Base-by-base conservation (phyloP, 345 rosid species). In the Aquilaria malaccensis region DNA sequence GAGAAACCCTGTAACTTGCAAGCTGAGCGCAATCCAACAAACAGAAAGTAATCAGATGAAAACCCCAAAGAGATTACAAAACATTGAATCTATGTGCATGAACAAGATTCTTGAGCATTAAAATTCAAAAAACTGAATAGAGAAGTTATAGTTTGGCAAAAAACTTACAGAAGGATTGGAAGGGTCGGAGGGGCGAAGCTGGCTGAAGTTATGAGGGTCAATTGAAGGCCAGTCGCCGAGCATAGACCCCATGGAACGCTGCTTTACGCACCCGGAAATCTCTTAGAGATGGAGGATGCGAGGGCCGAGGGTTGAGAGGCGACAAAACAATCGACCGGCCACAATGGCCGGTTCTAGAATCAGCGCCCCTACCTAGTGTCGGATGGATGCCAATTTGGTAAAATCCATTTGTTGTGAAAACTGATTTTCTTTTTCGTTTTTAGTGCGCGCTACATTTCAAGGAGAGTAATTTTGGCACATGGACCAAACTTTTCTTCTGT, bases 121-220 rank as follows among this genome's bases (percentile, higher is more conserved):
- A 33, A 56, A 49, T 13, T 59, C 22, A 22, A 22, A 22, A 22
- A 22, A 22, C 22, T 22, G 22, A 22, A 22, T 22, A 22, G 22
- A 22, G 67, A 49, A 55, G 30, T 10, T 10, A 43, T 37, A 9
- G 13, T 54, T 22, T 33, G 12, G 51, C 9, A 2, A 63, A 41
- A 63, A 33, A 72, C 86, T 67, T 59, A 91, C 97, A 61, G 88
- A 84, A 55, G 96, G 89, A 68, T 82, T 81, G 45, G 89, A 82
- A 59, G 94, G 91, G 79, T 83, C 94, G 43, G 96, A 79, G 15
- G 96, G 89, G 48, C 97, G 83, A 66, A 81, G 92, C 72, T 85
- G 94, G 81, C 86, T 83, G 73, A 88, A 91, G 75, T 88, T 91
- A 73, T 85, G 88, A 61, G 96, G 94, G 73, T 91, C 85, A 54